A percentile compares a stretch with the other conserved stretches of the same genome.
phyloP scores from a whole-genome alignment of 2,329 filamentous ascomycete genomes.

The Daldinia sp. region DNA sequence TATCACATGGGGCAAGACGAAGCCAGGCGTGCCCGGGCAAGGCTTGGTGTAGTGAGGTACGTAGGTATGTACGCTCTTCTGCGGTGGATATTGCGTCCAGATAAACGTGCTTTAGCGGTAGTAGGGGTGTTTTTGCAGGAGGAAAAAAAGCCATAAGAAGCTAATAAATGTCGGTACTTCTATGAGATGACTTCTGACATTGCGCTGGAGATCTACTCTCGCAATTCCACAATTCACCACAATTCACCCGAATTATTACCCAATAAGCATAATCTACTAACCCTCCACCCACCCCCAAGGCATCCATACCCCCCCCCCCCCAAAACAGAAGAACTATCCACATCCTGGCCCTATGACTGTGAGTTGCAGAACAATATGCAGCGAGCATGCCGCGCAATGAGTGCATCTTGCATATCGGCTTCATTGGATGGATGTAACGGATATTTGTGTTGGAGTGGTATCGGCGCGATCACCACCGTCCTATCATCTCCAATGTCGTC shows the following conservation, averaged over 20 bases:
- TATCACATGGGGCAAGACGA: slow-evolving; percentile 38
- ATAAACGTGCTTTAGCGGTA: slow-evolving; percentile 44
- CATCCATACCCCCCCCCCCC: slow-evolving; percentile 16
- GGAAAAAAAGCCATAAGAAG: slow-evolving; percentile 27
- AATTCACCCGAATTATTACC: slow-evolving; percentile 40
- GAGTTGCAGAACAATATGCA: slow-evolving; percentile 37
- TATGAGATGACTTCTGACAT: slow-evolving; percentile 18
- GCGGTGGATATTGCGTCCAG: slow-evolving; percentile 37
- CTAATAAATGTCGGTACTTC: slow-evolving; percentile 39
- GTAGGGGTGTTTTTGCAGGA: slow-evolving; percentile 24
- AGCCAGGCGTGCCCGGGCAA: slow-evolving; percentile 19
- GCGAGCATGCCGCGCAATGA: slow-evolving; percentile 37
- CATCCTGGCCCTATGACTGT: slow-evolving; percentile 41
- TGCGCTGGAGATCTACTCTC: slow-evolving; percentile 32
- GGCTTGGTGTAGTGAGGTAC: too few species aligned
- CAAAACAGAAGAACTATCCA: slow-evolving; percentile 31
- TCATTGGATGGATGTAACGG: slow-evolving; percentile 37
- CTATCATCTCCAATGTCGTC: slow-evolving; percentile 35
- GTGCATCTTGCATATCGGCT: slow-evolving; percentile 41
- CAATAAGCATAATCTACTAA: slow-evolving; percentile 35
- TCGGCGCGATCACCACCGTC: slow-evolving; percentile 35
- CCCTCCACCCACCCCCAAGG: slow-evolving; percentile 14
- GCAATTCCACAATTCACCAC: slow-evolving; percentile 40
- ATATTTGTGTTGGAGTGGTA: slow-evolving; percentile 38
- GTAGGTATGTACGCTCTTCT: slow-evolving; percentile 16